phyloP scores from a whole-genome alignment of 1,139 yeast species.

The Martiniozyma asiatica region DNA sequence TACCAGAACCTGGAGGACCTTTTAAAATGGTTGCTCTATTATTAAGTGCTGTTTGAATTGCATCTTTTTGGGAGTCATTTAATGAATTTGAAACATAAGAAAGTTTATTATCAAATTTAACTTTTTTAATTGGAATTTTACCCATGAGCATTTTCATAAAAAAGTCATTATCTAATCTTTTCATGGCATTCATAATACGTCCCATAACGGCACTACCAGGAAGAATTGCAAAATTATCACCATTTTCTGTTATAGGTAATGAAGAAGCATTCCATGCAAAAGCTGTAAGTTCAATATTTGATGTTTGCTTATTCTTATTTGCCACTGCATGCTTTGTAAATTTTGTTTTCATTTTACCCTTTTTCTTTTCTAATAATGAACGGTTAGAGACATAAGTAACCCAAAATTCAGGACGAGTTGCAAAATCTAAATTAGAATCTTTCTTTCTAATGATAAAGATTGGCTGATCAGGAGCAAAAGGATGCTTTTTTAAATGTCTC shows the following conservation, averaged over 20 bases:
- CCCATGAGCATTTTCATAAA: constrained; percentile 52
- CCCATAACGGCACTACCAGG: constrained; percentile 56
- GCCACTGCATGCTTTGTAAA: constrained; percentile 7
- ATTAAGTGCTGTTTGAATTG: constrained; percentile 56
- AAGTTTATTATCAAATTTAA: constrained; percentile 42
- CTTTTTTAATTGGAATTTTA: constrained; percentile 45
- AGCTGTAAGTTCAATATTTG: constrained; percentile 30
- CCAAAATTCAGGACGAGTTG: constrained; percentile 36
- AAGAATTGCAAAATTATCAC: constrained; percentile 31
- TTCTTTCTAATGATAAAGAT: constrained; percentile 29
- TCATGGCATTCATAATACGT: constrained; percentile 55
- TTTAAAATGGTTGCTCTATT: constrained; percentile 70
- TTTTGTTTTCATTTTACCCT: constrained; percentile 8
- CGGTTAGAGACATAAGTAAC: constrained; percentile 32
- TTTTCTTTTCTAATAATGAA: constrained; percentile 21
- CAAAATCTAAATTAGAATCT: constrained; percentile 10
- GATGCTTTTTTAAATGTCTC: constrained; percentile 31
- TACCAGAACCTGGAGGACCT: constrained; percentile 98
- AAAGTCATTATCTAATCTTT: constrained; percentile 41
- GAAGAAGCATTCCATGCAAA: constrained; percentile 46
- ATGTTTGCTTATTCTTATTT: constrained; percentile 7
- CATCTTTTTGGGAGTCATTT: constrained; percentile 55
- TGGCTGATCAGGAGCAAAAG: constrained; percentile 36
- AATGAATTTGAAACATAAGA: constrained; percentile 33
- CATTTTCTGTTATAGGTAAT: constrained; percentile 29